Evolutionary conservation across 2,329 filamentous ascomycete species (phyloP).

Genomic region (Cryphonectria radicalis): DNA sequence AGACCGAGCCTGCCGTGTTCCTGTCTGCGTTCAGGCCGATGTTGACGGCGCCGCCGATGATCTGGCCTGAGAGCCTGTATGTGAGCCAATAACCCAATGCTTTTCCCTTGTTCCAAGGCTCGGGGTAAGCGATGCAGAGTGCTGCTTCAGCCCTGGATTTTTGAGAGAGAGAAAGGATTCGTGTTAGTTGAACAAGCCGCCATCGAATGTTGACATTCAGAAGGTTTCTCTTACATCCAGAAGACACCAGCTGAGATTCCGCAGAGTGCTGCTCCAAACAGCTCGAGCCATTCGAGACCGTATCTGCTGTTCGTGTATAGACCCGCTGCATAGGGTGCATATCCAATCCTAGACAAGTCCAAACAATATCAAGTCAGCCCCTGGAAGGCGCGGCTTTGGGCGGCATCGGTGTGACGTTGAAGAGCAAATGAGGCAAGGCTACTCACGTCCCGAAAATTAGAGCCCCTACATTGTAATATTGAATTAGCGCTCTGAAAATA

Average conservation of each 20-base stretch:
- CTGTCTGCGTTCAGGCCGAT: constrained; percentile 64
- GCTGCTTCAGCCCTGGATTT: constrained; percentile 62
- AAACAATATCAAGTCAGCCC: not conserved
- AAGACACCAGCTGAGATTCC: constrained; percentile 74
- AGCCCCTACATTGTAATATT: constrained; percentile 45
- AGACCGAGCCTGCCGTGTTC: constrained; percentile 65
- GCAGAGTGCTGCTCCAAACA: constrained; percentile 70
- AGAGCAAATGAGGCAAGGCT: not conserved
- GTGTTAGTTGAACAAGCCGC: not conserved
- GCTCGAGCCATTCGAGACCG: constrained; percentile 69
- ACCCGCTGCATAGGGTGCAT: constrained; percentile 72
- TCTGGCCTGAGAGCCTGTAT: constrained; percentile 48
- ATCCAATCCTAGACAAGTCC: constrained; percentile 55
- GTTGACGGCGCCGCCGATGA: constrained; percentile 74
- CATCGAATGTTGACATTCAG: too few species aligned
- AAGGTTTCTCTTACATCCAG: constrained; percentile 56
- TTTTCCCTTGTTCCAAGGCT: constrained; percentile 68
- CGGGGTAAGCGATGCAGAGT: constrained; percentile 73
- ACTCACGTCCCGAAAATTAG: constrained; percentile 70
- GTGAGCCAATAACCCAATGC: constrained; percentile 72
- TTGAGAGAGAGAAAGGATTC: not conserved
- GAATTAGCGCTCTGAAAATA: not conserved
- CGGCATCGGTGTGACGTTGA: not conserved
- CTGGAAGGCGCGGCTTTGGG: not conserved
- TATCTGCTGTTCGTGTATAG: constrained; percentile 75